These are phyloP conservation scores for Hippophae tibetana DNA, from an alignment of 306 rosid species.

Conservation along the genomic window DNA sequence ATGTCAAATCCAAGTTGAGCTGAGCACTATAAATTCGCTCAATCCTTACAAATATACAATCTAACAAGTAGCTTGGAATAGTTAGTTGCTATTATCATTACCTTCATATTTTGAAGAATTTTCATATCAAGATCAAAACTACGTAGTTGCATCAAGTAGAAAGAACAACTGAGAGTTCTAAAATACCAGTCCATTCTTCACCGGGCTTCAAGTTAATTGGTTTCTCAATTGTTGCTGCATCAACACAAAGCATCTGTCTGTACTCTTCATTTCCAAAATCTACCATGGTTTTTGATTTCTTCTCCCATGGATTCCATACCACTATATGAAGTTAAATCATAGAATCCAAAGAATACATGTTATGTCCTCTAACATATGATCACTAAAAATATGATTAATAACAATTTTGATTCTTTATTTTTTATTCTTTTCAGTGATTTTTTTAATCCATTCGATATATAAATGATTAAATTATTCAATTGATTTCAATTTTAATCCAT, in stretches of 20 bases:
- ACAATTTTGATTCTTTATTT: too few relatives aligned
- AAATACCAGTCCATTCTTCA: constrained; percentile 84
- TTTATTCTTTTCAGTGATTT: too few relatives aligned
- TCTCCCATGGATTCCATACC: constrained; percentile 98
- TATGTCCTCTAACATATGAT: too few relatives aligned
- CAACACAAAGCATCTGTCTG: constrained; percentile 75
- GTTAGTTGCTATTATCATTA: neutral
- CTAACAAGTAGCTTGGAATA: too few relatives aligned
- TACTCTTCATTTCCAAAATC: constrained; percentile 90
- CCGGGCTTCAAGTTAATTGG: constrained; percentile 70
- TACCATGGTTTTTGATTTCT: constrained; percentile 41
- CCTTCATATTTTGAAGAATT: neutral
- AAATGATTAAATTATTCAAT: too few relatives aligned
- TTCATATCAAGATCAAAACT: constrained; percentile 6
- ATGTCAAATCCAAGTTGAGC: too few relatives aligned
- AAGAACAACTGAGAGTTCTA: constrained; percentile 53
- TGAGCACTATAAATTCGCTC: too few relatives aligned
- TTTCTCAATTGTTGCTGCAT: constrained; percentile 71
- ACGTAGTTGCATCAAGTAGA: constrained; percentile 48
- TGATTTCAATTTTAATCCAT: too few relatives aligned
- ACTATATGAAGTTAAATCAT: constrained; percentile 19
- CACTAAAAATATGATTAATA: too few relatives aligned
- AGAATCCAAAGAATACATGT: too few relatives aligned
- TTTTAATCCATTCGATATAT: too few relatives aligned
- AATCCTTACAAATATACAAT: too few relatives aligned